These are phyloP conservation scores for Thelonectria olida DNA, from an alignment of 2,329 filamentous ascomycete genomes.

Conservation along the genomic window DNA sequence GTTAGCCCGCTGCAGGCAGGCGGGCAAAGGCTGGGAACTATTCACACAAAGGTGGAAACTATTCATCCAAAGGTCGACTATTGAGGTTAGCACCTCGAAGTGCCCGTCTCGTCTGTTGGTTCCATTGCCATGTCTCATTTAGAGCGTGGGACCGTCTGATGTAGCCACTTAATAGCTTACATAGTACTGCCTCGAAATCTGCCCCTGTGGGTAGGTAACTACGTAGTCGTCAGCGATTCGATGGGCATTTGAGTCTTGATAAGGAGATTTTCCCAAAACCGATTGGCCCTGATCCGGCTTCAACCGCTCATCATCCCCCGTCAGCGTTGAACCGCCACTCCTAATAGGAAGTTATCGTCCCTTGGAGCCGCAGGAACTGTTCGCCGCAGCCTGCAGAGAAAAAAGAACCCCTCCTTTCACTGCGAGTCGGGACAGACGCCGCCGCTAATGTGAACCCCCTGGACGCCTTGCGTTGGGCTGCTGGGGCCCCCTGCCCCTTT, in stretches of 20 bases:
- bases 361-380: constrained; percentile 12
- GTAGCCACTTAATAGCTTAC: background rate
- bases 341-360: constrained; percentile 1
- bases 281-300: background rate
- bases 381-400: background rate
- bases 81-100: background rate
- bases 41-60: background rate
- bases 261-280: background rate
- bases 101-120: too few species aligned
- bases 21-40: too few species aligned
- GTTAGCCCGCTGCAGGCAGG: too few species aligned
- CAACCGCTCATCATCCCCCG: background rate
- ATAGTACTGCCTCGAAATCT: background rate
- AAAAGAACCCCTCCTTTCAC: background rate
- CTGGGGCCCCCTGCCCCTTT: constrained; percentile 17
- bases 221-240: background rate
- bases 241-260: background rate
- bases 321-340: background rate
- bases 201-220: too few species aligned
- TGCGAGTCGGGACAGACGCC: constrained; percentile 3
- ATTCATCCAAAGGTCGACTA: background rate
- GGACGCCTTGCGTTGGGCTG: constrained; percentile 5
- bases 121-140: background rate
- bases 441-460: constrained; percentile 4
- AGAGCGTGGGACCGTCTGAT: background rate